Conservation (phyloP, 2,329 filamentous ascomycete genomes). For the Phaeomoniella chlamydospora region DNA sequence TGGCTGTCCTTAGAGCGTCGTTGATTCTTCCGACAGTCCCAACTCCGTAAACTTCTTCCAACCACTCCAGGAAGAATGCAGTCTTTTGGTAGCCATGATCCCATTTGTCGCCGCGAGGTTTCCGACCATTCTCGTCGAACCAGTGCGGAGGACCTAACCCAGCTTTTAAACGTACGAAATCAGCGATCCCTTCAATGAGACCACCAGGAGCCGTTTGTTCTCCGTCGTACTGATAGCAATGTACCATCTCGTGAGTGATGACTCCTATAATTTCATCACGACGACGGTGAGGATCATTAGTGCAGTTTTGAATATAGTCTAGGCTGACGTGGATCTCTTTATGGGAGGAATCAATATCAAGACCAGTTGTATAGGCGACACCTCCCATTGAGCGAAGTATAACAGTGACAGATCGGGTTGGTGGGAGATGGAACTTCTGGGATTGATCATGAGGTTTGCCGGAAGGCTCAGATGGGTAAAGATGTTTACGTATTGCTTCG, state of each 20-base stretch:
- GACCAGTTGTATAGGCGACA: constrained; percentile 78
- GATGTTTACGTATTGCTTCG: constrained; percentile 51
- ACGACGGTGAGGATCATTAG: constrained; percentile 12
- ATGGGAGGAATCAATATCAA: constrained; percentile 66
- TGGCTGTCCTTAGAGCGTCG: constrained; percentile 46
- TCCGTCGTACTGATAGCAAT: constrained; percentile 78
- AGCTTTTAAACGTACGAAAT: constrained; percentile 73
- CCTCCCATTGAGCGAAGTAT: constrained; percentile 66
- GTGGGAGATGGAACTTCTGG: constrained; percentile 27
- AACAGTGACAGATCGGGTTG: constrained; percentile 76
- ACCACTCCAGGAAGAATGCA: constrained; percentile 77
- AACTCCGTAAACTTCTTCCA: constrained; percentile 52
- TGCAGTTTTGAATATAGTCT: constrained; percentile 44
- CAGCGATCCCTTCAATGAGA: constrained; percentile 79
- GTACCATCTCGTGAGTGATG: constrained; percentile 81
- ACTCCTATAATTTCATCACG: constrained; percentile 63
- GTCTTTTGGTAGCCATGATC: constrained; percentile 83
- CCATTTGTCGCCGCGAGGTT: constrained; percentile 46
- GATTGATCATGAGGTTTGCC: constrained; percentile 5
- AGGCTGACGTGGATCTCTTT: constrained; percentile 88
- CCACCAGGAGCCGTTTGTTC: constrained; percentile 50
- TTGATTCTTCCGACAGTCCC: constrained; percentile 51
- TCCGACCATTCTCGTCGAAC: constrained; percentile 35
- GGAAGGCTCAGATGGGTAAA: constrained; percentile 38
- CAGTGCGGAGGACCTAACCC: constrained; percentile 70